Evolutionary conservation across 805 yeast species (phyloP), one percentile per base, ranked within the genome.

Genomic region (Starmera amethionina): DNA sequence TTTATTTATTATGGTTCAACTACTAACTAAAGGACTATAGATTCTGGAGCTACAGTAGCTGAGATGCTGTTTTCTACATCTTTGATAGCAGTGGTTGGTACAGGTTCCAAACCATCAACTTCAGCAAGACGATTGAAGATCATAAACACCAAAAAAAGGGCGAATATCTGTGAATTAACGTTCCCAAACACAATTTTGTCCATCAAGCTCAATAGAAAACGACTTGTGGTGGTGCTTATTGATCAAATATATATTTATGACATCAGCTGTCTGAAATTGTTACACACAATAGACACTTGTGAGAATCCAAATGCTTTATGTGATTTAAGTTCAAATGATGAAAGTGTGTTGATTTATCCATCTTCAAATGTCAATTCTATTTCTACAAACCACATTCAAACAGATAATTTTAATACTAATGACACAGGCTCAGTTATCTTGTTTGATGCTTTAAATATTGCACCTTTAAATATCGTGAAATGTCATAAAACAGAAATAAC

Each of bases 21-120:
- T 35, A 35, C 36, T 41, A 22, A 37, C 35, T 12, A 30, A 33
- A 25, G n/a, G n/a, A n/a, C n/a, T 36, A 7, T 25, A 48, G 44
- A 46, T 30, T 30, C 50, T 36, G 69, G 77, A 5, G 67, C 75
- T 5, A 68, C 74, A 25, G 71, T 84, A 2, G 79, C 87, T 10
- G 96, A 88, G 56, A 89, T 93, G 97, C 72, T 90, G 22, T 90
- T 88, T 54, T 72, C 88, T 34, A 87, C 97, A 0, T 82, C 95
- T 6, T 67, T 90, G 32, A 74, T 93, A 19, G 96, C 95, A 0
- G 65, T 86, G 7, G 95, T 86, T 3, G 90, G 88, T 8, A 64
- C 76, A 38, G 90, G 89, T 3, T 85, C 79, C 41, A 81, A 74
- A 46, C 79, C 83, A 5, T 51, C 70, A 2, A 69, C 78, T 14